A percentile compares a stretch with the other conserved stretches of the same genome.
phyloP scores from a whole-genome alignment of 2,329 filamentous ascomycete species.

The Ophiostoma fasciatum region DNA sequence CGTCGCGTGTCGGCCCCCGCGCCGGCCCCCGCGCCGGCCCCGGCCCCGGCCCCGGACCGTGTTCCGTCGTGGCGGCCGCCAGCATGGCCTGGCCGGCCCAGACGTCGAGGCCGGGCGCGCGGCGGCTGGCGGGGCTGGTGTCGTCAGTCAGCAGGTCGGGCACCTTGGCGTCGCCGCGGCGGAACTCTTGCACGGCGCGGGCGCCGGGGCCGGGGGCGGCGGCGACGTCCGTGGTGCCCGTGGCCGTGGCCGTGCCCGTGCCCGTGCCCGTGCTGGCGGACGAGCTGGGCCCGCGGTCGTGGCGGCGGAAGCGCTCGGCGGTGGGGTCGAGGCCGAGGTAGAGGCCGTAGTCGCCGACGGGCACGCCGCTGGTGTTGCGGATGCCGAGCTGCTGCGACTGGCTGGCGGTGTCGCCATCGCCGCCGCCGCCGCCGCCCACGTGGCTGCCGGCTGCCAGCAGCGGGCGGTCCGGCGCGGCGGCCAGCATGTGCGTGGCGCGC shows the following conservation, averaged over 20 bases:
- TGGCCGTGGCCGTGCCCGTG: not conserved
- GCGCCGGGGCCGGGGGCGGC: not conserved
- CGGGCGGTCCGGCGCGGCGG: slow-evolving; percentile 10
- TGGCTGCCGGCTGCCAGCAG: not conserved
- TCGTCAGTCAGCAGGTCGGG: slow-evolving; percentile 12
- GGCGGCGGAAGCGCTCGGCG: not conserved
- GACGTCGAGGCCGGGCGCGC: slow-evolving; percentile 1
- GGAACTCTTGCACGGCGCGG: slow-evolving; percentile 9
- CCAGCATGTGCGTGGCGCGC: slow-evolving; percentile 18
- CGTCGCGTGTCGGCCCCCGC: too few relatives aligned
- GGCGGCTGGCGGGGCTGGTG: not conserved
- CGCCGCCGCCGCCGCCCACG: not conserved
- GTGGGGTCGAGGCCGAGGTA: slow-evolving; percentile 12
- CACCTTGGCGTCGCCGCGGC: slow-evolving; percentile 11
- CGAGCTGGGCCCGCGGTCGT: too few relatives aligned
- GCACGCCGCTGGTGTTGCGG: slow-evolving; percentile 5
- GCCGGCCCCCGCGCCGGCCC: not conserved
- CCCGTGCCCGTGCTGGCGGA: not conserved
- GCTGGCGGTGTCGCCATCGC: not conserved
- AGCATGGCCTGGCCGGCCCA: slow-evolving; percentile 9
- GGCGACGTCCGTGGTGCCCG: not conserved
- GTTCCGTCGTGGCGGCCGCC: not conserved
- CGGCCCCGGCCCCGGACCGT: too few relatives aligned
- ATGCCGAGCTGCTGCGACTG: slow-evolving; percentile 5
- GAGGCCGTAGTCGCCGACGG: slow-evolving; percentile 8